Conservation (phyloP, 768 basidiomycete genomes). For the Thelephora ganbajun region DNA sequence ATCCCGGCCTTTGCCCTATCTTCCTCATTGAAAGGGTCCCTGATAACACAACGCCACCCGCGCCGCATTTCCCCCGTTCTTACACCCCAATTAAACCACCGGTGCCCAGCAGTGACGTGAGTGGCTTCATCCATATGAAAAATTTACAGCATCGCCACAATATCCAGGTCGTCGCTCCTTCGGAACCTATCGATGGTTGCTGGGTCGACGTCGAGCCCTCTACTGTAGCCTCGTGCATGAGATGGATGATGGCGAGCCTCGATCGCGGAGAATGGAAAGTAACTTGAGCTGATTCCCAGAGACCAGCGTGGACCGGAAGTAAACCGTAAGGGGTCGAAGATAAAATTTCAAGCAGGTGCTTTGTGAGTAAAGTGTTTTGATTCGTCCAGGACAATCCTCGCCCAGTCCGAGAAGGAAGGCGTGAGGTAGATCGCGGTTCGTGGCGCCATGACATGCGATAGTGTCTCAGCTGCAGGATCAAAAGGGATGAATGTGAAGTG, state of each 20-base stretch:
- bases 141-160: conserved; percentile 53
- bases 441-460: conserved; percentile 61
- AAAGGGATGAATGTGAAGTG: conserved; percentile 2
- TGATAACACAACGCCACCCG: conserved; percentile 61
- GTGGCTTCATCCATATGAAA: conserved; percentile 73
- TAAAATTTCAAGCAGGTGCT: conserved; percentile 45
- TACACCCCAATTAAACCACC: conserved; percentile 74
- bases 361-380: conserved; percentile 66
- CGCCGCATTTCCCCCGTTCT: conserved; percentile 43
- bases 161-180: conserved; percentile 50
- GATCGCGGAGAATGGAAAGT: conserved; percentile 56
- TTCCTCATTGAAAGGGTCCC: conserved; percentile 71
- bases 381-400: conserved; percentile 77
- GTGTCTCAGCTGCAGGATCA: conserved; percentile 55
- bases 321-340: conserved; percentile 61
- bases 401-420: conserved; percentile 73
- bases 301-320: conserved; percentile 55
- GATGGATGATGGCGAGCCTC: conserved; percentile 71
- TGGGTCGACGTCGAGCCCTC: conserved; percentile 77
- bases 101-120: conserved; percentile 70
- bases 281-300: conserved; percentile 66
- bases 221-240: conserved; percentile 77
- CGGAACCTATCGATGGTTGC: conserved; percentile 62
- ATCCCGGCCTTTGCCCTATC: conserved; percentile 65
- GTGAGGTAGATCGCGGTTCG: conserved; percentile 43